phyloP scores from a whole-genome alignment of 108 stramenopile species.

The Nitzschia sp. region DNA sequence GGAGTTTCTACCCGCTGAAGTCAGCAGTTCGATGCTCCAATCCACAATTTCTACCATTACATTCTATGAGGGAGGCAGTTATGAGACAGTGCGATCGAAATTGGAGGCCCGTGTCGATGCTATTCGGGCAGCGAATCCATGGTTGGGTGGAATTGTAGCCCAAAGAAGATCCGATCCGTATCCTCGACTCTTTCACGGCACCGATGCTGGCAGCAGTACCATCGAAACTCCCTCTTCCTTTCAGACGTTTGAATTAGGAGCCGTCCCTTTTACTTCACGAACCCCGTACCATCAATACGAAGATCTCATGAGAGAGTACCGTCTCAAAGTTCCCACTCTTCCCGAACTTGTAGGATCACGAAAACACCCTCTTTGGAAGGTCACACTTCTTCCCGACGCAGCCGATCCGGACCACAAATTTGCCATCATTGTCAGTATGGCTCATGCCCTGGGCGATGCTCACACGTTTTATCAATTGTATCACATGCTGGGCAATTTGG shows the following conservation, averaged over 20 bases:
- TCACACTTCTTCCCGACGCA: conserved; percentile 18
- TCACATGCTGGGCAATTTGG: conserved; percentile 25
- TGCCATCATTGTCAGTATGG: conserved; percentile 24
- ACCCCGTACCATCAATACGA: neutral
- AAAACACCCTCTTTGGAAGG: neutral
- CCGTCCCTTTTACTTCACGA: neutral
- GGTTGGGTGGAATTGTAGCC: conserved; percentile 19
- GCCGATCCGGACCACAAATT: conserved; percentile 4
- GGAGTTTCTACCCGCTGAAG: conserved; percentile 5
- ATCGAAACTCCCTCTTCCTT: neutral
- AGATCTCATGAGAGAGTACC: neutral
- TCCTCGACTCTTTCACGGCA: conserved; percentile 3
- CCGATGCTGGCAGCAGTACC: neutral
- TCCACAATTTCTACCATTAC: conserved; percentile 13
- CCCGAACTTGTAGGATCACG: neutral
- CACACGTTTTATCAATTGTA: conserved; percentile 31
- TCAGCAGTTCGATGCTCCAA: neutral
- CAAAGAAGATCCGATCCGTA: neutral
- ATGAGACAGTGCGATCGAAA: neutral
- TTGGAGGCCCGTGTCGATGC: conserved; percentile 1
- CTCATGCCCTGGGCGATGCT: conserved; percentile 32
- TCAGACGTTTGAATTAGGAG: neutral
- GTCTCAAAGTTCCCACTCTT: neutral
- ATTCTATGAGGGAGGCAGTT: conserved; percentile 6
- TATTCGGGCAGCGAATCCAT: conserved; percentile 10